phyloP scores from a whole-genome alignment of 2,329 filamentous ascomycete genomes.

The Lachnellula suecica region DNA sequence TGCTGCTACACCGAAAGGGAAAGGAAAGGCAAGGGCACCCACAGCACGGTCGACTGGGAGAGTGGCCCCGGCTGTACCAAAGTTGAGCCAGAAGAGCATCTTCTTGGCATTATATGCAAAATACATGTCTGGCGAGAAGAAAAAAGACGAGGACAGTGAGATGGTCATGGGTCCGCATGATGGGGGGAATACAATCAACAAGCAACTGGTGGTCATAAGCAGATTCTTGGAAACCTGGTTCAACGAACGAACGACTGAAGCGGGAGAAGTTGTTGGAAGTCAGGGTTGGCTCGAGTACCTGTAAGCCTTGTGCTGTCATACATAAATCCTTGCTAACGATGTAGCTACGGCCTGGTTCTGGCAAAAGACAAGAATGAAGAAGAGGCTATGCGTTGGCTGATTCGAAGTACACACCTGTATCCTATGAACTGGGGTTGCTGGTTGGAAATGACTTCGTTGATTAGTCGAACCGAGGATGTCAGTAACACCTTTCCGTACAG shows the following conservation, averaged over 20 bases:
- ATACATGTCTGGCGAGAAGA: slow-evolving; percentile 90
- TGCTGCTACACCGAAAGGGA: slow-evolving; percentile 50
- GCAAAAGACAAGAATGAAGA: slow-evolving; percentile 88
- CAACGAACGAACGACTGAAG: slow-evolving; percentile 56
- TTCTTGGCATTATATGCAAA: slow-evolving; percentile 93
- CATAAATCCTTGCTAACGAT: slow-evolving; percentile 13
- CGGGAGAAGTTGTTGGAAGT: slow-evolving; percentile 59
- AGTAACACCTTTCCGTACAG: slow-evolving; percentile 32
- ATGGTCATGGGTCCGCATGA: slow-evolving; percentile 96
- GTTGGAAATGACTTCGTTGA: slow-evolving; percentile 83
- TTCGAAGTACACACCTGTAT: slow-evolving; percentile 83
- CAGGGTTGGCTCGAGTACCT: slow-evolving; percentile 95
- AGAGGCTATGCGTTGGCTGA: slow-evolving; percentile 80
- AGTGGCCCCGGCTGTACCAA: slow-evolving; percentile 43
- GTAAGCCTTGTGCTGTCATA: slow-evolving; percentile 36
- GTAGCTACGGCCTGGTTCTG: slow-evolving; percentile 81
- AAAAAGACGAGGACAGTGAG: slow-evolving; percentile 93
- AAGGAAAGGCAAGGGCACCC: slow-evolving; percentile 54
- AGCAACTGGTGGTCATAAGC: slow-evolving; percentile 75
- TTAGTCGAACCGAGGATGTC: slow-evolving; percentile 80
- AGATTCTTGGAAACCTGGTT: slow-evolving; percentile 82
- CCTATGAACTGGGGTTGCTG: slow-evolving; percentile 98
- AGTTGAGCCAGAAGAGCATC: slow-evolving; percentile 83
- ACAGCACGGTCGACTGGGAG: slow-evolving; percentile 10
- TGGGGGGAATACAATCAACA: slow-evolving; percentile 79